Conservation (phyloP, 2,329 filamentous ascomycete species). For the Arachnomyces sp. region DNA sequence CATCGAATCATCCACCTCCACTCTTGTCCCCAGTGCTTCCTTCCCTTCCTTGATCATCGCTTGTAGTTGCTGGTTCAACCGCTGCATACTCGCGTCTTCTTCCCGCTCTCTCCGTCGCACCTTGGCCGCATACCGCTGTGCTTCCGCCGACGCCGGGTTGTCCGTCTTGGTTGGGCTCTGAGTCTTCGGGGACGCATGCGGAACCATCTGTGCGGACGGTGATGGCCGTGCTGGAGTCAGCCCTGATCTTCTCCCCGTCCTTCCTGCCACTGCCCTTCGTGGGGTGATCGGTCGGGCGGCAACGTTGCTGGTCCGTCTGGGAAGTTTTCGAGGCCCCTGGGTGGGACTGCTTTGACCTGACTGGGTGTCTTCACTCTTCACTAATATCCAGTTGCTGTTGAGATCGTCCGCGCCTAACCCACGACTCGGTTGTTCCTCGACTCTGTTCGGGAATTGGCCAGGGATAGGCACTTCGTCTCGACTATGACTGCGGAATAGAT, state of each 20-base stretch:
- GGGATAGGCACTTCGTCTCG: constrained; percentile 42
- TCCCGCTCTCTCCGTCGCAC: constrained; percentile 67
- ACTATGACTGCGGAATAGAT: constrained; percentile 14
- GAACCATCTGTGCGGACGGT: constrained; percentile 2
- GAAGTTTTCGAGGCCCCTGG: constrained; percentile 13
- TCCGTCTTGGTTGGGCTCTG: constrained; percentile 21
- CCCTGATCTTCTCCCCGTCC: constrained; percentile 6
- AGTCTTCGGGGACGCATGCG: constrained; percentile 19
- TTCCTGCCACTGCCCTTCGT: constrained; percentile 4
- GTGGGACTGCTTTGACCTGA: constrained; percentile 12
- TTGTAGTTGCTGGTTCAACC: constrained; percentile 70
- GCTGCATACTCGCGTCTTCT: constrained; percentile 68
- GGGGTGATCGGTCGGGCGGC: constrained; percentile 6
- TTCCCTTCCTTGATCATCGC: constrained; percentile 85
- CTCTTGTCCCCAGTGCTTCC: constrained; percentile 70
- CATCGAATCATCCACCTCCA: constrained; percentile 50
- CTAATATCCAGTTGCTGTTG: constrained; percentile 64
- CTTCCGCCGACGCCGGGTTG: constrained; percentile 47
- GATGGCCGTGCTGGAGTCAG: constrained; percentile 12
- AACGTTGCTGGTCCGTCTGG: constrained; percentile 5
- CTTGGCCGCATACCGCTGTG: constrained; percentile 64
- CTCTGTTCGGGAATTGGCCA: constrained; percentile 45
- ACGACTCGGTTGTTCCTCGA: constrained; percentile 13
- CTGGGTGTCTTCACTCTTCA: constrained; percentile 29
- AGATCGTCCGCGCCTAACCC: constrained; percentile 46